Conservation (phyloP, 2,329 filamentous ascomycete species). For the Colletotrichum chlorophyti region DNA sequence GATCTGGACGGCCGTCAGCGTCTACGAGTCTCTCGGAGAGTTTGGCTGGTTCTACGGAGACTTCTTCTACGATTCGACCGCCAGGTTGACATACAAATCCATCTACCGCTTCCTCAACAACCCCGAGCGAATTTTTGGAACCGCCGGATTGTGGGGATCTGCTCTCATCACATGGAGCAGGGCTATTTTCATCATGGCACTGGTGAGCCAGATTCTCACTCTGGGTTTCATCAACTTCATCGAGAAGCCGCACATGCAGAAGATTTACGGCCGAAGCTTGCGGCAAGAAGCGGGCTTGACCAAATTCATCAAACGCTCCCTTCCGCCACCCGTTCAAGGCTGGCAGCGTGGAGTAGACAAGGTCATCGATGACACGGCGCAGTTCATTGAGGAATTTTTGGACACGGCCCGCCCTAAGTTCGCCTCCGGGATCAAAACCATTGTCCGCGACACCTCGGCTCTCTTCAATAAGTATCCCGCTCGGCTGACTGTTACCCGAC, state of each 20-base stretch:
- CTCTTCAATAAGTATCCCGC: conserved; percentile 91
- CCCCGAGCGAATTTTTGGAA: conserved; percentile 90
- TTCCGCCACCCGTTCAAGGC: conserved; percentile 83
- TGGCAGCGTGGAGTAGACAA: conserved; percentile 88
- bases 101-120: conserved; percentile 99
- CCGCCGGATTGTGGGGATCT: conserved; percentile 94
- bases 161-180: conserved; percentile 92
- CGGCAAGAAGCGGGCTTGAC: conserved; percentile 89
- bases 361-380: conserved; percentile 83
- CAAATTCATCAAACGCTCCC: conserved; percentile 85
- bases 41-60: conserved; percentile 99
- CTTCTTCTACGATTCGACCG: conserved; percentile 92
- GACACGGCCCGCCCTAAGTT: conserved; percentile 86
- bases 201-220: conserved; percentile 85
- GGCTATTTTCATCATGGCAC: conserved; percentile 83
- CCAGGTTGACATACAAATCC: conserved; percentile 91
- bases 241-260: conserved; percentile 97
- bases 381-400: conserved; percentile 90
- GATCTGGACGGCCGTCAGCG: conserved; percentile 89
- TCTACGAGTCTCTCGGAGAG: conserved; percentile 94
- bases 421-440: conserved; percentile 82
- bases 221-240: conserved; percentile 90
- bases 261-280: conserved; percentile 86
- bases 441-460: conserved; percentile 86
- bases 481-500: conserved; percentile 80